phyloP scores from a whole-genome alignment of 1,284 basidiomycete species.

The Puccinia horiana region DNA sequence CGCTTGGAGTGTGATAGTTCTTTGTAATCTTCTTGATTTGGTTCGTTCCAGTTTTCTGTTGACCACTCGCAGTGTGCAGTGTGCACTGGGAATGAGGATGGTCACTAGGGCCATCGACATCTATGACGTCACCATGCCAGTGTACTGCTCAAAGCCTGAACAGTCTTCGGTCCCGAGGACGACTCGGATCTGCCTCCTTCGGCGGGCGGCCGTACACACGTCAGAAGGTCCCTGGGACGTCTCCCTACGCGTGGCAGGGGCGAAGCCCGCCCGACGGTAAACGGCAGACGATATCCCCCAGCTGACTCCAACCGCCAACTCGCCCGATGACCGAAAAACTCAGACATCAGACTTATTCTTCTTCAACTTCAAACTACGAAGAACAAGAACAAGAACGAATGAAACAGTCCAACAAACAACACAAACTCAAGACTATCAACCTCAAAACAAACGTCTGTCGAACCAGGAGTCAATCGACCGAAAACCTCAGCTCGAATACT shows the following conservation, averaged over 20 bases:
- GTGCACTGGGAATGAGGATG: background rate
- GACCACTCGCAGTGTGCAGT: background rate
- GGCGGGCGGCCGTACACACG: background rate
- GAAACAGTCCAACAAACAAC: too few species aligned
- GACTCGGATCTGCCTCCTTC: too few species aligned
- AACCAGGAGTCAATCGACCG: background rate
- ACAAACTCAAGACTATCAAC: background rate
- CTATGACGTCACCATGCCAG: background rate
- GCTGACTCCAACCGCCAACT: too few species aligned
- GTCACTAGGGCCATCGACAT: background rate
- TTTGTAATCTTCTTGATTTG: too few species aligned
- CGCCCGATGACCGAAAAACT: too few species aligned
- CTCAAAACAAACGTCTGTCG: background rate
- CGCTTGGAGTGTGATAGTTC: too few species aligned
- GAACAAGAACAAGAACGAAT: too few species aligned
- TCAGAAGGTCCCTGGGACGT: background rate
- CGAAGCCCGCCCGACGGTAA: too few species aligned
- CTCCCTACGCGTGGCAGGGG: too few species aligned
- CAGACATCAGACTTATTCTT: too few species aligned
- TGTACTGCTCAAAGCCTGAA: background rate
- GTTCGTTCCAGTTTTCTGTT: background rate
- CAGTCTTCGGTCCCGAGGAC: background rate
- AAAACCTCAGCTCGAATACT: constrained; percentile 11
- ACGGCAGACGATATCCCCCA: too few species aligned
- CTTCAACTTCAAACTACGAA: too few species aligned